phyloP scores from a whole-genome alignment of 352 stramenopile species.

The Globisporangium solare region DNA sequence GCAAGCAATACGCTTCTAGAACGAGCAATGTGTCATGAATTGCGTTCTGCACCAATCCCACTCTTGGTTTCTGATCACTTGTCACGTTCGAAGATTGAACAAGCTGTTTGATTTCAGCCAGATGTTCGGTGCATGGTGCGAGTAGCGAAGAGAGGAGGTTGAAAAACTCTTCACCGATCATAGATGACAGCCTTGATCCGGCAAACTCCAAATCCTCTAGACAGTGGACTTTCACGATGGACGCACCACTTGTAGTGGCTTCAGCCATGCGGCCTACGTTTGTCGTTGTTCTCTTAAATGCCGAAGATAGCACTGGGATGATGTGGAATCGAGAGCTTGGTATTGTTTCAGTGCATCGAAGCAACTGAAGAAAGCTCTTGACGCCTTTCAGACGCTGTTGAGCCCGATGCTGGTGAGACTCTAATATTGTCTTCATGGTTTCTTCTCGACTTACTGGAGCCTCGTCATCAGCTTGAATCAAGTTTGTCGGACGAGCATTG shows the following conservation, averaged over 20 bases:
- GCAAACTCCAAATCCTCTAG: constrained; percentile 68
- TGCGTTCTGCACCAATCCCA: constrained; percentile 34
- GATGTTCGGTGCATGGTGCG: constrained; percentile 28
- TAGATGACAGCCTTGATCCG: constrained; percentile 30
- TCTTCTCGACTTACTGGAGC: constrained; percentile 29
- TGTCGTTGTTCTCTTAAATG: constrained; percentile 53
- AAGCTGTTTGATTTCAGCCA: constrained; percentile 34
- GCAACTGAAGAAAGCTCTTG: constrained; percentile 53
- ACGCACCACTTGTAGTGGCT: background rate
- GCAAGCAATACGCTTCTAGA: constrained; percentile 77
- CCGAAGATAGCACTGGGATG: constrained; percentile 62
- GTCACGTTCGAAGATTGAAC: constrained; percentile 16
- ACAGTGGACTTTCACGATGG: constrained; percentile 71
- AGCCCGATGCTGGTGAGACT: constrained; percentile 43
- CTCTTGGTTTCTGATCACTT: constrained; percentile 16
- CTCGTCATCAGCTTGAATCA: constrained; percentile 3
- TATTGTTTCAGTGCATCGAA: constrained; percentile 50
- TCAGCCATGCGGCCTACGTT: background rate
- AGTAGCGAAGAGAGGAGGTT: constrained; percentile 53
- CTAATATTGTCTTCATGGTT: constrained; percentile 40
- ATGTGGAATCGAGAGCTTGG: constrained; percentile 63
- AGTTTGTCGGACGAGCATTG: constrained; percentile 4
- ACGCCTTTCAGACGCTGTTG: constrained; percentile 55
- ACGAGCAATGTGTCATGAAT: constrained; percentile 72
- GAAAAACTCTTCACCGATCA: constrained; percentile 67